These are phyloP conservation scores for Rubroshorea leprosula DNA, from an alignment of 345 rosid species.

Conservation along the genomic window DNA sequence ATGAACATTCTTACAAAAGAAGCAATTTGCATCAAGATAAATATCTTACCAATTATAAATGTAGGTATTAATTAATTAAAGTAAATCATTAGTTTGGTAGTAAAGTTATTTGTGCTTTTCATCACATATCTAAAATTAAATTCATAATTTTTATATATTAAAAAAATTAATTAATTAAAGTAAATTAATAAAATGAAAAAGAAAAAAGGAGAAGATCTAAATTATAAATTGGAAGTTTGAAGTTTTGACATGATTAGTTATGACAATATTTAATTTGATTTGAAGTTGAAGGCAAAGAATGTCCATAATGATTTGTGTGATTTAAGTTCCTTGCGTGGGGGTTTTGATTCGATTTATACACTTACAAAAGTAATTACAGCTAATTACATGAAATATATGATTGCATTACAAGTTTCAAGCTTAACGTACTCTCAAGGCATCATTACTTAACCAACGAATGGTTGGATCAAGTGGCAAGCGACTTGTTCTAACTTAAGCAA, in stretches of 20 bases:
- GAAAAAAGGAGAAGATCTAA: too few species aligned
- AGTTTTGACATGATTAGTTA: slow-evolving; percentile 10
- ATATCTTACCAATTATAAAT: too few species aligned
- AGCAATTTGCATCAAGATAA: too few species aligned
- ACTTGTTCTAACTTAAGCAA: too few species aligned
- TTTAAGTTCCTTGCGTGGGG: slow-evolving; percentile 16
- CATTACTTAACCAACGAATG: too few species aligned
- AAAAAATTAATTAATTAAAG: not conserved
- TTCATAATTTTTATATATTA: too few species aligned
- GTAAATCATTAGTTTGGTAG: too few species aligned
- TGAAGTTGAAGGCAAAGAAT: slow-evolving; percentile 26
- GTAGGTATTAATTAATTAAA: too few species aligned
- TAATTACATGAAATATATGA: slow-evolving; percentile 10
- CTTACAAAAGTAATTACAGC: slow-evolving; percentile 5
- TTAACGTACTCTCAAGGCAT: too few species aligned
- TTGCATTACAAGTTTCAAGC: not conserved
- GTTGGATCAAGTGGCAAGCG: too few species aligned
- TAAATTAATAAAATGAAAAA: not conserved
- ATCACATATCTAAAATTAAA: too few species aligned
- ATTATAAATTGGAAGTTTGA: not conserved
- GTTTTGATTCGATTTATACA: slow-evolving; percentile 13
- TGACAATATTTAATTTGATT: slow-evolving; percentile 25
- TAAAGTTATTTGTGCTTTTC: too few species aligned
- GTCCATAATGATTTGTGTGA: slow-evolving; percentile 12
- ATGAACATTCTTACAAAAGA: slow-evolving; percentile 18